Base-by-base conservation (phyloP, 768 basidiomycete genomes). In the Suillus americanus region DNA sequence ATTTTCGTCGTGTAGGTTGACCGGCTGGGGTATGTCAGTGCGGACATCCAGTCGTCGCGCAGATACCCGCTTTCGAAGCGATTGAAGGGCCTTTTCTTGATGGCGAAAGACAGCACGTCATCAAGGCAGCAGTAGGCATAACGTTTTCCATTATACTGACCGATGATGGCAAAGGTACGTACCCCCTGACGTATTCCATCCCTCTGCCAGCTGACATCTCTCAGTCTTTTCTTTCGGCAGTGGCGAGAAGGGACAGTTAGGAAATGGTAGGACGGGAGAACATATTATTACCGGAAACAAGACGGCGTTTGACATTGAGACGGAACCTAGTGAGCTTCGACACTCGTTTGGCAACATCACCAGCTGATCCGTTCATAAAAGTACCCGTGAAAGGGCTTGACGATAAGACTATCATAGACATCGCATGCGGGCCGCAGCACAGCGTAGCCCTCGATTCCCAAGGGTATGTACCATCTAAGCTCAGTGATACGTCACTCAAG, bases 221-320 rank as follows among this genome's bases (percentile, higher is more conserved):
- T 57, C 69, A 91, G 94, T 97, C 3, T 98, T 90, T 70, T 84
- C 94, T 1, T 90, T 95, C 67, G 97, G 97, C 40, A 95, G 92
- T 60, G 93, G 89, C 25, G 95, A 97, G 76, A 89, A 93, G 64
- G 97, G 97, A 1, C 96, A 97, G 68, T 81, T 98, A 0, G 97
- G 95, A 0, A 96, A 94, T 73, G 97, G 96, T 20, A 87, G 87
- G 67, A 96, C 94, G 0, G 94, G 96, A n/a, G 95, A 97, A 76
- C 86, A 93, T 41, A 92, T 97, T 64, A 85, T 89, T 10, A 90
- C 91, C 1, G 92, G 91, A 23, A 93, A 93, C 70, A 94, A 94
- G 77, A 86, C 89, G 0, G 88, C 85, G 13, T 97, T 85, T 70
- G 95, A 97, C 71, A 83, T 91, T 23, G 89, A 94, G 69, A 77